Base-by-base conservation (phyloP, 2,329 filamentous ascomycete species). In the Akanthomyces muscarius region DNA sequence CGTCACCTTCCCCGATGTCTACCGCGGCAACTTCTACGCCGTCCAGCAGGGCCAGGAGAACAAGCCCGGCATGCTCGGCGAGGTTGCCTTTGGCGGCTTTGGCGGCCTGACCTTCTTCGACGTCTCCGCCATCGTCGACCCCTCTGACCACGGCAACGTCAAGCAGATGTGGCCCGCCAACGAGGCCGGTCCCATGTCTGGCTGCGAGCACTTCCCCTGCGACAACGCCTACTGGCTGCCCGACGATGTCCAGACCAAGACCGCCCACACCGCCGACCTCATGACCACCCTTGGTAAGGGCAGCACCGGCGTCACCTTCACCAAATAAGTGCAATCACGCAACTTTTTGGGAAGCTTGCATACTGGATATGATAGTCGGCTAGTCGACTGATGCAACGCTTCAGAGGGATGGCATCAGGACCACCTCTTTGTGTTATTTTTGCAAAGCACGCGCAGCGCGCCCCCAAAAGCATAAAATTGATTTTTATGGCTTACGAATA, bases 211-310 rank as follows among this genome's bases (percentile, higher is more conserved):
- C 11, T 84, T 81, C 76, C 82, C 82, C 54, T 86, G 83, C 75
- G 65, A 75, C 70, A 84, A 81, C 66, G 78, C 74, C 65, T 86
- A 86, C 78, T 83, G 80, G 73, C 71, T 76, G 18, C 69, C 77
- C 11, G 79, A 86, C 63, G 84, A 86, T 65, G 68, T 85, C 66
- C 80, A 84, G 74, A 86, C 84, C 70, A 81, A 83, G 74, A 71
- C 74, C 45, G 85, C 82, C 36, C 50, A 67, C 7, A 79, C 81
- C 71, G 71, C 67, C 18, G 76, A 84, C 66, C 74, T 86, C 68
- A 73, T 85, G 71, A 80, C 78, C 71, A 83, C 81, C 30, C 79
- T 84, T 10, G 81, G 81, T 57, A 66, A 67, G 52, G 74, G 75
- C 54, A 63, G 62, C 48, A 66, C 69, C 42, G 69, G 68, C 60